Evolutionary conservation across 202 grass and related monocot genomes (phyloP).

Genomic region (Brachypodium distachyon): DNA sequence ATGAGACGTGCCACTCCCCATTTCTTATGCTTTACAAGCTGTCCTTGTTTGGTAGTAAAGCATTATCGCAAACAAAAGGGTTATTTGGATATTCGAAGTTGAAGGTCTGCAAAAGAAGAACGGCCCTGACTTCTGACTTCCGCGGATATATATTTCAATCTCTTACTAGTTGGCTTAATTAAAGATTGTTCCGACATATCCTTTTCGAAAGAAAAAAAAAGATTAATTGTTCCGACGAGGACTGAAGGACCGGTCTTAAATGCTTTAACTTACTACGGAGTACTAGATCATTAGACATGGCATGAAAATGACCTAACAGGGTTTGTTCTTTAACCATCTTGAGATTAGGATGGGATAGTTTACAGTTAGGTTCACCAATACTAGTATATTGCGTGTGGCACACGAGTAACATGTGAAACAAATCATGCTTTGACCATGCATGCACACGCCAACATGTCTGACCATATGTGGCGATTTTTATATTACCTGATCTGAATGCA

Average conservation of each 20-base stretch:
- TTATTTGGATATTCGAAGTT: not conserved
- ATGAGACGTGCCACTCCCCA: not conserved
- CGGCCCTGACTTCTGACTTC: not conserved
- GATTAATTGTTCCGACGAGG: too few species aligned
- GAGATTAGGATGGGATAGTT: not conserved
- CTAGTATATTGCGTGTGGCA: not conserved
- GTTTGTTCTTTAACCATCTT: not conserved
- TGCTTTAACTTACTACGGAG: too few species aligned
- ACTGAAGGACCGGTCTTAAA: too few species aligned
- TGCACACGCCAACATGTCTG: not conserved
- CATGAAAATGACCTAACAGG: constrained; percentile 1
- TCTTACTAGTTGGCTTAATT: not conserved
- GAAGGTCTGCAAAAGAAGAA: not conserved
- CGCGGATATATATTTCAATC: not conserved
- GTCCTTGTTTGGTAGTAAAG: not conserved
- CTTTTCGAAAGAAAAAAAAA: too few species aligned
- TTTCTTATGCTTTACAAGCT: not conserved
- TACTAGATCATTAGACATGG: not conserved
- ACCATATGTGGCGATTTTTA: not conserved
- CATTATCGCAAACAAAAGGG: not conserved
- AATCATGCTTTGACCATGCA: not conserved
- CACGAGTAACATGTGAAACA: constrained; percentile 2
- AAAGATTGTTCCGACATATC: constrained; percentile 13
- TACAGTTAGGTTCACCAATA: not conserved
- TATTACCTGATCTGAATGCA: constrained; percentile 9